These are phyloP conservation scores for Biancaea sappan DNA, from an alignment of 306 rosid species.

Conservation along the genomic window DNA sequence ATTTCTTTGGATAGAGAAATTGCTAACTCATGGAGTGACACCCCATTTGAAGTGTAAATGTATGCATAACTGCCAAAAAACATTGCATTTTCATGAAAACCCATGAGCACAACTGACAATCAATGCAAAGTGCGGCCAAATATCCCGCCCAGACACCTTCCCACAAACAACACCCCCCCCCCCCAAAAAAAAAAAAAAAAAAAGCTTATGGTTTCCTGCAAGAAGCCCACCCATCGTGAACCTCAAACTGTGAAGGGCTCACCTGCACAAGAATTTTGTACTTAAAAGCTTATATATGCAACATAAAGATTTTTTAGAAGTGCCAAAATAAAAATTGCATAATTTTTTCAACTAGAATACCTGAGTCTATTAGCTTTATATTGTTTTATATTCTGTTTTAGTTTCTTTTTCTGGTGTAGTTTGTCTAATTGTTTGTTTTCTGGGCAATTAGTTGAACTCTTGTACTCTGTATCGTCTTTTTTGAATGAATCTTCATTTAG, in stretches of 20 bases:
- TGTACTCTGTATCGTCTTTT: too few relatives aligned
- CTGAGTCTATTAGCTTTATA: too few relatives aligned
- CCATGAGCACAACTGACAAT: slow-evolving; percentile 13
- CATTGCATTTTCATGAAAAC: slow-evolving; percentile 34
- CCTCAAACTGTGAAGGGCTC: slow-evolving; percentile 96
- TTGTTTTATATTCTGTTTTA: too few relatives aligned
- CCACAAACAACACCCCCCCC: too few relatives aligned
- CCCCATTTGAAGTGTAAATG: slow-evolving; percentile 94
- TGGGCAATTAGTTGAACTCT: too few relatives aligned
- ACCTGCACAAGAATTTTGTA: slow-evolving; percentile 59
- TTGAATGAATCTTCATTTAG: too few relatives aligned
- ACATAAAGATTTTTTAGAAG: slow-evolving; percentile 12
- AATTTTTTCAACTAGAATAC: too few relatives aligned
- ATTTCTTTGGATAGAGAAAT: slow-evolving; percentile 87
- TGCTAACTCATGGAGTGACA: slow-evolving; percentile 91
- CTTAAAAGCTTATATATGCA: slow-evolving; percentile 26
- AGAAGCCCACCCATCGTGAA: slow-evolving; percentile 96
- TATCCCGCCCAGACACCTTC: slow-evolving; percentile 34
- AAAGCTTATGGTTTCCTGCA: slow-evolving; percentile 91
- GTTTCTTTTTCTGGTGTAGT: too few relatives aligned
- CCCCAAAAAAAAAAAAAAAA: neutral
- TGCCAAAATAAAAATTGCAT: slow-evolving; percentile 14
- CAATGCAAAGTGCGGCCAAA: slow-evolving; percentile 31
- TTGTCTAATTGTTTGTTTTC: too few relatives aligned
- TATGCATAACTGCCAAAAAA: slow-evolving; percentile 82